These are phyloP conservation scores for Picea sitchensis DNA, from an alignment of 75 land plant species.

Conservation along the genomic window DNA sequence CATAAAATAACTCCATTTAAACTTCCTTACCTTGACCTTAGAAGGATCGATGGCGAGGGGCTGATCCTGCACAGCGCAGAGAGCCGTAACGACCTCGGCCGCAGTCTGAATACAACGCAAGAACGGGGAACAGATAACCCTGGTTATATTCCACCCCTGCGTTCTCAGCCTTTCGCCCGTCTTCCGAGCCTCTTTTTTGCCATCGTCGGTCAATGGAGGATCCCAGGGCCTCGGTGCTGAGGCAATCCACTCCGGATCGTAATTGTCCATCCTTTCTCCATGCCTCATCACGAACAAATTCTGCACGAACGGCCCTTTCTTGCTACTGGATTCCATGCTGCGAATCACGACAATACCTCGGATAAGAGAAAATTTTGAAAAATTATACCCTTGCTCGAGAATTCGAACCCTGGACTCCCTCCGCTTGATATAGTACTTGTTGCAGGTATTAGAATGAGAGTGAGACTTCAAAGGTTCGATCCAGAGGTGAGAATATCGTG, in stretches of 20 bases:
- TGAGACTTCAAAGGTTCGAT: no score
- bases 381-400: no score
- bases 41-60: conserved; percentile 47
- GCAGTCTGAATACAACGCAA: conserved; percentile 90
- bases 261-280: conserved; percentile 78
- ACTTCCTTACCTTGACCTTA: conserved; percentile 58
- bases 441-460: no score
- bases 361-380: no score
- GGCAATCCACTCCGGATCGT: conserved; percentile 53
- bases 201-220: conserved; percentile 70
- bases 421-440: no score
- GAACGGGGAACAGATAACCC: conserved; percentile 85
- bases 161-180: conserved; percentile 47
- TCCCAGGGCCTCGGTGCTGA: conserved; percentile 80
- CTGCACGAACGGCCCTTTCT: no score
- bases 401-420: no score
- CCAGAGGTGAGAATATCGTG: no score
- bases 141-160: conserved; percentile 30
- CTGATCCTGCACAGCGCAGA: conserved; percentile 43
- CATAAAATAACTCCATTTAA: background rate
- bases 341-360: no score
- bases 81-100: conserved; percentile 56
- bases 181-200: conserved; percentile 55
- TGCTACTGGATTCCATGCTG: no score
- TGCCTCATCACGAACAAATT: conserved; percentile 84